Conservation (phyloP, 495 filamentous ascomycete species). For the Jackrogersella minutella region DNA sequence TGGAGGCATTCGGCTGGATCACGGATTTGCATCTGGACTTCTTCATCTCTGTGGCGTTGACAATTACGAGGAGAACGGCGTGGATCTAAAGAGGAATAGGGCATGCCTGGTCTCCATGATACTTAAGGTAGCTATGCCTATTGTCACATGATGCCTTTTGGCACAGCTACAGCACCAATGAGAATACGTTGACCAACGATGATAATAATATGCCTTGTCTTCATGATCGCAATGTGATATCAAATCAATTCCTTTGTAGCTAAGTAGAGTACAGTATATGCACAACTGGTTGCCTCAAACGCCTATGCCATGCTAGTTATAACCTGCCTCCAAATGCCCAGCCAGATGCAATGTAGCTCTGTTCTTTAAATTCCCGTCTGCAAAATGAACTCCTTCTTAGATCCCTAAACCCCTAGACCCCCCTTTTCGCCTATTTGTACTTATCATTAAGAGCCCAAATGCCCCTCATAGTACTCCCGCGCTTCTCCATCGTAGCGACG, state of each 20-base stretch:
- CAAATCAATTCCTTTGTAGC: too few relatives aligned
- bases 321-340: not conserved
- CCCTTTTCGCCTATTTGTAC: conserved; percentile 24
- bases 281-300: not conserved
- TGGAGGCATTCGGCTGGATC: conserved; percentile 37
- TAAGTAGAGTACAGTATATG: too few relatives aligned
- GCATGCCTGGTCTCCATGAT: conserved; percentile 68
- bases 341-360: not conserved
- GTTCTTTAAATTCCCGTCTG: not conserved
- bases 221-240: conserved; percentile 10
- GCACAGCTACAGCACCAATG: conserved; percentile 57
- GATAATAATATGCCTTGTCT: not conserved
- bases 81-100: conserved; percentile 43
- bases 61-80: conserved; percentile 75
- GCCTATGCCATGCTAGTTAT: conserved; percentile 15
- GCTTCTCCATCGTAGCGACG: conserved; percentile 59
- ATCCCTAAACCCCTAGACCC: not conserved
- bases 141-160: conserved; percentile 63
- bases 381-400: not conserved
- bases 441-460: conserved; percentile 52
- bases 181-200: conserved; percentile 44
- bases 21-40: conserved; percentile 54
- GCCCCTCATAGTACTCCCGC: conserved; percentile 50
- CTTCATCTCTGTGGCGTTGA: conserved; percentile 62
- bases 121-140: conserved; percentile 49